These are phyloP conservation scores for Acmispon strigosus DNA, from an alignment of 306 rosid genomes.

Conservation along the genomic window DNA sequence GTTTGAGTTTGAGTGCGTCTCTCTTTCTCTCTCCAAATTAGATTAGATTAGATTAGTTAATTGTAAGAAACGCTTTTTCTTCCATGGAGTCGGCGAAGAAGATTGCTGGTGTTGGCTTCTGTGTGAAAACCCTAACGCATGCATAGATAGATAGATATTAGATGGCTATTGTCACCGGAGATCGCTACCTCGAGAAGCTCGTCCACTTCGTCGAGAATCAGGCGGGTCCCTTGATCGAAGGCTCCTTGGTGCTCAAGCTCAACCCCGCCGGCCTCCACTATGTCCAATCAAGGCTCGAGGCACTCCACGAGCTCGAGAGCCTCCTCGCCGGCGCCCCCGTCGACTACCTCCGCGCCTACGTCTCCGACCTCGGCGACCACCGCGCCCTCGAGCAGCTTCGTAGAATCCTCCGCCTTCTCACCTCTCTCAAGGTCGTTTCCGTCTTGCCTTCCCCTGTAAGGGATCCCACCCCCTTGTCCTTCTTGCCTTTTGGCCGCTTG, in stretches of 20 bases:
- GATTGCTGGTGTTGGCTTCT: background rate
- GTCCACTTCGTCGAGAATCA: slow-evolving; percentile 74
- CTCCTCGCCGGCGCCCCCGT: slow-evolving; percentile 85
- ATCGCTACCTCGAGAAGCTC: slow-evolving; percentile 88
- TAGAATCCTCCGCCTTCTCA: slow-evolving; percentile 74
- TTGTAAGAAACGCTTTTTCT: too few relatives aligned
- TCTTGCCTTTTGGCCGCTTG: slow-evolving; percentile 67
- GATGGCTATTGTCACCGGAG: slow-evolving; percentile 97
- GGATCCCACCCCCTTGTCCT: slow-evolving; percentile 90
- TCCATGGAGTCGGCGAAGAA: background rate
- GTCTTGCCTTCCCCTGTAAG: slow-evolving; percentile 52
- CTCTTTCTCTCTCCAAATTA: too few relatives aligned
- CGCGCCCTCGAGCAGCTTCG: slow-evolving; percentile 97
- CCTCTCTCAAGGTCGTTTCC: slow-evolving; percentile 85
- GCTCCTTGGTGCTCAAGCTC: slow-evolving; percentile 67
- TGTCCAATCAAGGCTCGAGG: slow-evolving; percentile 84
- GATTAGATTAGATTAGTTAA: too few relatives aligned
- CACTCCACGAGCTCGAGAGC: slow-evolving; percentile 75
- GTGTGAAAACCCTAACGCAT: background rate
- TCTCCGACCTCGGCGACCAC: slow-evolving; percentile 97
- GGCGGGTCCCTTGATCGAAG: slow-evolving; percentile 73
- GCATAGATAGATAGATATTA: background rate
- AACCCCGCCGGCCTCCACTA: slow-evolving; percentile 92
- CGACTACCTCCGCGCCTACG: slow-evolving; percentile 86
- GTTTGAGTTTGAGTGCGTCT: too few relatives aligned